Evolutionary conservation across 2,329 filamentous ascomycete genomes (phyloP).

Genomic region (Pseudogymnoascus sp.): DNA sequence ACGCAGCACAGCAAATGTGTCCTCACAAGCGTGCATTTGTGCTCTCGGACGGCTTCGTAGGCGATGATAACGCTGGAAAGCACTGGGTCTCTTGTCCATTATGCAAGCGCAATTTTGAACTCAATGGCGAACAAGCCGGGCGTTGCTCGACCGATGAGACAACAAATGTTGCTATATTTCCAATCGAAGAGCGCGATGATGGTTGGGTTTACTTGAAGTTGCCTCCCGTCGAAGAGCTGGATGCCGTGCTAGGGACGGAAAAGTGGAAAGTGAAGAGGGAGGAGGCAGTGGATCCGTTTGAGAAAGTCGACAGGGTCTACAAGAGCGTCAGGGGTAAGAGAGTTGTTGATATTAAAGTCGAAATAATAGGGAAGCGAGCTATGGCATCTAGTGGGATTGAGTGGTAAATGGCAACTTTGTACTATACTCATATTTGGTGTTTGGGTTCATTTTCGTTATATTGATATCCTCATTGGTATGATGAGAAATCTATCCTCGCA

Average conservation of each 20-base stretch:
- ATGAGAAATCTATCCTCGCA: neutral
- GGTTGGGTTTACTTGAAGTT: conserved; percentile 74
- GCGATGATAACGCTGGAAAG: conserved; percentile 46
- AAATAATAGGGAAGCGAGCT: conserved; percentile 1
- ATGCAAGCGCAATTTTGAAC: conserved; percentile 84
- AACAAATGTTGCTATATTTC: conserved; percentile 77
- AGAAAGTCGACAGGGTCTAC: conserved; percentile 25
- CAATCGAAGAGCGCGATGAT: conserved; percentile 65
- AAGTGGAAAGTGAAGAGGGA: conserved; percentile 76
- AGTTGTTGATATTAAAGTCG: neutral
- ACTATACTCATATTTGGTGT: neutral
- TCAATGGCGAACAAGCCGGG: conserved; percentile 58
- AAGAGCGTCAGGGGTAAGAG: neutral
- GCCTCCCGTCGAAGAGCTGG: conserved; percentile 73
- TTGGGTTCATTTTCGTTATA: neutral
- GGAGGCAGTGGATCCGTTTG: conserved; percentile 31
- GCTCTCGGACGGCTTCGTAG: conserved; percentile 78
- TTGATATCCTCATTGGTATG: neutral
- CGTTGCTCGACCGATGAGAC: conserved; percentile 66
- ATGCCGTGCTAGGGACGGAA: conserved; percentile 67
- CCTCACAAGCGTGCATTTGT: conserved; percentile 87
- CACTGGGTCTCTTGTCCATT: conserved; percentile 84
- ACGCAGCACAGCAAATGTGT: conserved; percentile 90
- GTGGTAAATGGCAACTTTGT: neutral
- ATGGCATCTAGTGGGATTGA: neutral